Evolutionary conservation across 1,284 basidiomycete genomes (phyloP).

Genomic region (Porphyrellus sp.): DNA sequence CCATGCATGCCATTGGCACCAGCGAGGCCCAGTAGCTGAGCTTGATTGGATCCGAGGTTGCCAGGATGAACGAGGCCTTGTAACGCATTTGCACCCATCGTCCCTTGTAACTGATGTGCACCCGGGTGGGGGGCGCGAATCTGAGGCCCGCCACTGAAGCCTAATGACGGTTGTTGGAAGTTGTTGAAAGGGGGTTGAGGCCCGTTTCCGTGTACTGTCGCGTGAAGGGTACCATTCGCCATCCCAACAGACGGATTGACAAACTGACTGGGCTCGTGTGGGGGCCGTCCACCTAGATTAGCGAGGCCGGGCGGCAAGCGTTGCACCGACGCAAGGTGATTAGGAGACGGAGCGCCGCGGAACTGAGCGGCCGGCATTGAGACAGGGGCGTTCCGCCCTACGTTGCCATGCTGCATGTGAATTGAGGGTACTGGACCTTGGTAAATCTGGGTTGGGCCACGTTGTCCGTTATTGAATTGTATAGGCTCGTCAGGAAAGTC

Average conservation of each 20-base stretch:
- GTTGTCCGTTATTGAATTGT: slow-evolving; percentile 56
- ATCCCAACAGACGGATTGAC: slow-evolving; percentile 49
- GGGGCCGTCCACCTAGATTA: slow-evolving; percentile 76
- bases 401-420: slow-evolving; percentile 49
- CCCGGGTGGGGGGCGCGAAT: slow-evolving; percentile 49
- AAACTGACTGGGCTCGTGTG: slow-evolving; percentile 71
- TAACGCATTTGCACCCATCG: slow-evolving; percentile 41
- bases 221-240: slow-evolving; percentile 45
- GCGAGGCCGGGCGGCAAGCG: slow-evolving; percentile 77
- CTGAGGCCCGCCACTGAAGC: slow-evolving; percentile 48
- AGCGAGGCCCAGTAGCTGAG: slow-evolving; percentile 45
- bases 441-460: slow-evolving; percentile 55
- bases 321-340: slow-evolving; percentile 48
- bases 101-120: slow-evolving; percentile 49
- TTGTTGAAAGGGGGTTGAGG: slow-evolving; percentile 53
- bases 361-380: slow-evolving; percentile 61
- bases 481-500: slow-evolving; percentile 61
- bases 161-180: slow-evolving; percentile 41
- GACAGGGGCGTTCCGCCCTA: slow-evolving; percentile 50
- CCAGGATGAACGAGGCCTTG: slow-evolving; percentile 48
- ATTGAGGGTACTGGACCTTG: slow-evolving; percentile 46
- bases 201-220: slow-evolving; percentile 46
- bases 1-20: slow-evolving; percentile 38
- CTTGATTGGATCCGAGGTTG: slow-evolving; percentile 49
- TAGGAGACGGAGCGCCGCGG: slow-evolving; percentile 68